Evolutionary conservation across 495 filamentous ascomycete genomes (phyloP), one percentile per base, ranked within the genome.

Genomic region (Collariella sp.): DNA sequence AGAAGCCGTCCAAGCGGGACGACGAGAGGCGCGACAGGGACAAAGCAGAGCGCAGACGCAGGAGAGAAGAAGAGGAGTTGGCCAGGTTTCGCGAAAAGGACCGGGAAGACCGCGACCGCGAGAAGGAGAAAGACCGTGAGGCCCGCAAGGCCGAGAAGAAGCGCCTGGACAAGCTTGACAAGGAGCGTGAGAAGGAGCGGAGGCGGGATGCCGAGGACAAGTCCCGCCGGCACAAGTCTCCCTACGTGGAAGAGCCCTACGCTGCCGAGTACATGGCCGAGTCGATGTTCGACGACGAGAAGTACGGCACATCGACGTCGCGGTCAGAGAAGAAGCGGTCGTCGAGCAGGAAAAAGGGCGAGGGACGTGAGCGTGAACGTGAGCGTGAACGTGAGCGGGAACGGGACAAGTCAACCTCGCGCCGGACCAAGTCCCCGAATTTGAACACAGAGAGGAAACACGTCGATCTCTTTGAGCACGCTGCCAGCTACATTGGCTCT

Each of bases 241-340:
- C 65, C 53, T 60, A 65, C 60, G 40, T 57, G 7, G 54, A 63
- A 40, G 48, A 48, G 10, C 57, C 65, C 5, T 52, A 55, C 16
- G 26, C 13, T 4, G 13, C n/a, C 5, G 26, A 31, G 34, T 69
- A 69, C 48, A 55, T 68, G 23, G 70, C 71, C n/a, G 58, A 60
- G 18, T 53, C 50, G 10, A 43, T 45, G 20, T 62, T 59, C 3
- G 66, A 67, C 1, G 68, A 72, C 22, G 65, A 71, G 22, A 67
- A 73, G 19, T 62, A 57, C 3, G 39, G 53, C 36, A 52, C 61
- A n/a, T 60, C 65, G 31, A 50, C 61, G 19, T 60, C 65, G 19
- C 68, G 68, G 47, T 41, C 57, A 3, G 71, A 74, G 18, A 74
- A 69, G 64, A 74, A 74, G 59, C 70, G 67, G 56, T 67, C 71